Evolutionary conservation across 139 green algal species (phyloP), one percentile per base, ranked within the genome.

Genomic region (Tetradesmus lagerheimii): DNA sequence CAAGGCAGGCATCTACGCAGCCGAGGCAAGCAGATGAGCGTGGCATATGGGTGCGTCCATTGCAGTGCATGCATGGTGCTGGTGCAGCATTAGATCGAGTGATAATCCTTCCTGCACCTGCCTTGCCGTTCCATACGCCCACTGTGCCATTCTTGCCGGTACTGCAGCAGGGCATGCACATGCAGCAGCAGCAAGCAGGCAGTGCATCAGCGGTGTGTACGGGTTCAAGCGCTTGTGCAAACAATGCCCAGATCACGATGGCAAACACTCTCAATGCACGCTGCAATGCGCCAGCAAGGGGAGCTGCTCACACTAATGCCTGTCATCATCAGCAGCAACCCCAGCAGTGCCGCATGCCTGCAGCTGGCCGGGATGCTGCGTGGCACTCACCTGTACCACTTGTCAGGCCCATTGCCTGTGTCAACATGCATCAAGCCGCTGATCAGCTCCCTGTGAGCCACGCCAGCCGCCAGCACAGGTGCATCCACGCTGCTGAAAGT

Each of bases 111-210:
- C n/a, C 75, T 81, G 35, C 57, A 71, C 57, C 57, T 71, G 35
- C 84, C 84, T 89, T 89, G 27, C 84, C 84, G 43, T 80, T 81
- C 84, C 84, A 89, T 1, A 82, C 64, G 38, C 50, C 20, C n/a
- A 89, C 66, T 12, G 66, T 71, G n/a, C 84, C 84, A 74, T 89
- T 66, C 14, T 53, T 81, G 29, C 39, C 84, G 37, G 84, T 20
- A 34, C 57, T 71, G 57, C 57, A 71, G 57, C 57, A 71, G 23
- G 57, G 23, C 57, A 31, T 71, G 57, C 23, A 71, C 57, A 71
- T 71, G 57, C 57, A 71, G n/a, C n/a, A n/a, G n/a, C 5, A n/a
- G 25, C 57, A 71, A 71, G 57, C 57, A 71, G 57, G 57, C 57
- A 71, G 20, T 9, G 57, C 20, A 1, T 71, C 16, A n/a, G 57